Conservation (phyloP, 2,329 filamentous ascomycete species). For the Colletotrichum lindemuthianum region DNA sequence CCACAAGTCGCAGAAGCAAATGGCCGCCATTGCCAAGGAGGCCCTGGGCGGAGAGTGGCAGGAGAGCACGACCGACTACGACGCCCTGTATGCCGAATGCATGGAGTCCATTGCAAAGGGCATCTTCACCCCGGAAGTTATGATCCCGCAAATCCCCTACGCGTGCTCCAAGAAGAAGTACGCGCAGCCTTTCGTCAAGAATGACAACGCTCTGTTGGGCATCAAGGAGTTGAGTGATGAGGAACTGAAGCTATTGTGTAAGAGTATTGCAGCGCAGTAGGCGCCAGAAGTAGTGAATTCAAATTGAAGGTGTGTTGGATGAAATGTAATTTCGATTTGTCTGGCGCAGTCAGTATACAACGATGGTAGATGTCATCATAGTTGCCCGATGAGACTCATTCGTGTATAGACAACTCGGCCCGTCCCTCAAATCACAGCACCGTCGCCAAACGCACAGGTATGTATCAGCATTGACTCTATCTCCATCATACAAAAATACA, state of each 20-base stretch:
- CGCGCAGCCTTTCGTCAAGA: constrained; percentile 30
- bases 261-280: constrained; percentile 27
- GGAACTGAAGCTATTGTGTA: constrained; percentile 37
- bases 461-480: no score
- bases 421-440: no score
- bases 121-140: constrained; percentile 32
- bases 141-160: constrained; percentile 37
- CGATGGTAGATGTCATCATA: no score
- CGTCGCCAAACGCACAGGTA: not conserved
- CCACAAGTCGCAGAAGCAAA: constrained; percentile 39
- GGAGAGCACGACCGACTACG: constrained; percentile 32
- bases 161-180: constrained; percentile 35
- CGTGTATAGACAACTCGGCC: no score
- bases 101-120: constrained; percentile 37
- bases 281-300: not conserved
- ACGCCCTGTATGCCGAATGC: constrained; percentile 35
- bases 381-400: no score
- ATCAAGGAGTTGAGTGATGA: constrained; percentile 38
- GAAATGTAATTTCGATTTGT: not conserved
- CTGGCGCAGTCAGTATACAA: no score
- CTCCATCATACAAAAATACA: not conserved
- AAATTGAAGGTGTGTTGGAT: not conserved
- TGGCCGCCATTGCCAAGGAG: constrained; percentile 37
- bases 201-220: constrained; percentile 39
- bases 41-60: constrained; percentile 37